A percentile compares a stretch with the other conserved stretches of the same genome.
phyloP scores from a whole-genome alignment of 1,284 basidiomycete genomes.

The Xerocomus amazonicus region DNA sequence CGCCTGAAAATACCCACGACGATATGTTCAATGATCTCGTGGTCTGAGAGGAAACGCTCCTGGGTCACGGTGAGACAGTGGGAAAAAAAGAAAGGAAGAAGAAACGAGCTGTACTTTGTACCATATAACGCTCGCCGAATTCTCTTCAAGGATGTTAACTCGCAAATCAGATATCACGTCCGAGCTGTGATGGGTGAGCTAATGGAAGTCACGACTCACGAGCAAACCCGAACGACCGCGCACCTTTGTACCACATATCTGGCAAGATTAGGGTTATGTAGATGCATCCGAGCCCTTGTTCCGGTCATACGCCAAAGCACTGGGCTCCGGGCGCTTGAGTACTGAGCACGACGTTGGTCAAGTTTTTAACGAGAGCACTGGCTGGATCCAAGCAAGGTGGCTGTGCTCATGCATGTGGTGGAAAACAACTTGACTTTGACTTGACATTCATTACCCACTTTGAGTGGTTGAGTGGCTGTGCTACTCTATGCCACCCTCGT shows the following conservation, averaged over 20 bases:
- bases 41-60: conserved; percentile 69
- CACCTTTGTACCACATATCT: conserved; percentile 37
- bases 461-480: conserved; percentile 11
- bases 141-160: conserved; percentile 60
- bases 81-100: background rate
- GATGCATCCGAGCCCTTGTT: background rate
- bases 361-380: too few species aligned
- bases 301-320: background rate
- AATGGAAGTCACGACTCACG: background rate
- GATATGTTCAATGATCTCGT: conserved; percentile 71
- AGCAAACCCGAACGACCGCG: conserved; percentile 1
- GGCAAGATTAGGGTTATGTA: conserved; percentile 28
- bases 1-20: conserved; percentile 46
- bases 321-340: background rate
- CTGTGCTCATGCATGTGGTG: too few species aligned
- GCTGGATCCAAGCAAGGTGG: too few species aligned
- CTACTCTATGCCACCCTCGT: conserved; percentile 57
- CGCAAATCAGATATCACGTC: conserved; percentile 72
- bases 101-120: conserved; percentile 53
- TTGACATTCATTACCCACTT: too few species aligned
- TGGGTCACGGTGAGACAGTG: conserved; percentile 31
- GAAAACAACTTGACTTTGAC: too few species aligned
- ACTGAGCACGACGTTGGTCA: too few species aligned
- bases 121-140: conserved; percentile 60
- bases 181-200: conserved; percentile 42